phyloP scores from a whole-genome alignment of 805 yeast species.

The Yarrowia bubula region DNA sequence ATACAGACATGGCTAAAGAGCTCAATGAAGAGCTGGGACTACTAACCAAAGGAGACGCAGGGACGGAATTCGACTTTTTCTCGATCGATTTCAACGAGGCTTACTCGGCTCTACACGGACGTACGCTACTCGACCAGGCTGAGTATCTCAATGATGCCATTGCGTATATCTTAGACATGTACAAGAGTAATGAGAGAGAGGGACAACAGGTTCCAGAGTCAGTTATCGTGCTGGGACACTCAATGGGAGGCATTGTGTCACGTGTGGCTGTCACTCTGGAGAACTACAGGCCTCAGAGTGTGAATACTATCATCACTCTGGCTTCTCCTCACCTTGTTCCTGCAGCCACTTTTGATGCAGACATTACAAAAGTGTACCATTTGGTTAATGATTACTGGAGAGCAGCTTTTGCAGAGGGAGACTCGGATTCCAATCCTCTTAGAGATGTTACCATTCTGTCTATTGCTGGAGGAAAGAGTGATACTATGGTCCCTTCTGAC shows the following conservation, averaged over 20 bases:
- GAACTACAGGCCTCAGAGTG: conserved; percentile 66
- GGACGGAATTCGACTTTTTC: conserved; percentile 64
- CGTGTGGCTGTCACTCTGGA: conserved; percentile 78
- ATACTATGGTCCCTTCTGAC: conserved; percentile 82
- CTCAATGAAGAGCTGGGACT: conserved; percentile 31
- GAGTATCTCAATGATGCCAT: conserved; percentile 89
- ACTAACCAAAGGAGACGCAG: conserved; percentile 37
- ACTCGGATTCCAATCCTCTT: conserved; percentile 49
- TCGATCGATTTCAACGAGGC: conserved; percentile 95
- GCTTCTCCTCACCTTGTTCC: conserved; percentile 92
- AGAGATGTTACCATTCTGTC: conserved; percentile 69
- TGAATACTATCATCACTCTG: conserved; percentile 79
- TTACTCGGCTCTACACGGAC: conserved; percentile 92
- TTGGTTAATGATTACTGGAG: conserved; percentile 80
- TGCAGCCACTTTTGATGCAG: conserved; percentile 92
- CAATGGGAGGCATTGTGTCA: conserved; percentile 97
- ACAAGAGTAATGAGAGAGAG: conserved; percentile 40
- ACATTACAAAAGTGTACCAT: conserved; percentile 69
- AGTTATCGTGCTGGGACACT: conserved; percentile 81
- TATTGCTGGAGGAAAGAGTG: conserved; percentile 83
- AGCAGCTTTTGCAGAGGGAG: conserved; percentile 47
- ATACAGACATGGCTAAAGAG: conserved; percentile 1
- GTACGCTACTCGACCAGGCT: conserved; percentile 90
- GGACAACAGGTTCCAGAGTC: conserved; percentile 50
- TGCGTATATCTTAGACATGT: conserved; percentile 66